phyloP scores from a whole-genome alignment of 2,329 filamentous ascomycete genomes.

The Sporothrix protearum region DNA sequence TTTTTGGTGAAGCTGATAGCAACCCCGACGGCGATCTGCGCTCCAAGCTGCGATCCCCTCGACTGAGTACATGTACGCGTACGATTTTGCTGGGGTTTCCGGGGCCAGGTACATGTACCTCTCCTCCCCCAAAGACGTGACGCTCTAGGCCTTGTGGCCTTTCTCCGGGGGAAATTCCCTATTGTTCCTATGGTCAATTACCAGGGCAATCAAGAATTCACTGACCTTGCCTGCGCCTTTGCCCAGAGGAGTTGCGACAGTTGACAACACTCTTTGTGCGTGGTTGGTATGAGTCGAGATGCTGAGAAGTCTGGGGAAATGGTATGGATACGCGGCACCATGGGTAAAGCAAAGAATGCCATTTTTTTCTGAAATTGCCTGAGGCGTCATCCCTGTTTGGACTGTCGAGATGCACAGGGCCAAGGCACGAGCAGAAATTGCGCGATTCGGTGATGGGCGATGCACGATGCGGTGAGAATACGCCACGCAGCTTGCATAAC shows the following conservation, averaged over 20 bases:
- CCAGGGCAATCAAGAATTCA: slow-evolving; percentile 1
- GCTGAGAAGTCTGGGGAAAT: not conserved
- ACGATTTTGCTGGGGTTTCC: not conserved
- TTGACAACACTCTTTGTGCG: not conserved
- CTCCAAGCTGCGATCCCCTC: not conserved
- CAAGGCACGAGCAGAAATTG: not conserved
- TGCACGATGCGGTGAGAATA: not conserved
- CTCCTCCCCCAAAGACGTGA: not conserved
- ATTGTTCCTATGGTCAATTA: not conserved
- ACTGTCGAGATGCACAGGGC: not conserved
- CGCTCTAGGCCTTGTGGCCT: not conserved
- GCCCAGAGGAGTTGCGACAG: not conserved
- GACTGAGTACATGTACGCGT: too few relatives aligned
- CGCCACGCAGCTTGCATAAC: not conserved
- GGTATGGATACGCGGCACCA: not conserved
- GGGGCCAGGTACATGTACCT: not conserved
- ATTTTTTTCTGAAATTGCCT: not conserved
- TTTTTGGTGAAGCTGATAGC: not conserved
- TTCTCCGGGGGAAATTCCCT: not conserved
- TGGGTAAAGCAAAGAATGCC: not conserved
- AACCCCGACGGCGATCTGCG: not conserved
- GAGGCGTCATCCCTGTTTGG: not conserved
- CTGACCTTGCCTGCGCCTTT: not conserved
- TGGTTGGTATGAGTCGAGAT: too few relatives aligned
- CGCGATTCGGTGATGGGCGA: not conserved